Base-by-base conservation (phyloP, 2,329 filamentous ascomycete species). In the Diaporthe destruens region DNA sequence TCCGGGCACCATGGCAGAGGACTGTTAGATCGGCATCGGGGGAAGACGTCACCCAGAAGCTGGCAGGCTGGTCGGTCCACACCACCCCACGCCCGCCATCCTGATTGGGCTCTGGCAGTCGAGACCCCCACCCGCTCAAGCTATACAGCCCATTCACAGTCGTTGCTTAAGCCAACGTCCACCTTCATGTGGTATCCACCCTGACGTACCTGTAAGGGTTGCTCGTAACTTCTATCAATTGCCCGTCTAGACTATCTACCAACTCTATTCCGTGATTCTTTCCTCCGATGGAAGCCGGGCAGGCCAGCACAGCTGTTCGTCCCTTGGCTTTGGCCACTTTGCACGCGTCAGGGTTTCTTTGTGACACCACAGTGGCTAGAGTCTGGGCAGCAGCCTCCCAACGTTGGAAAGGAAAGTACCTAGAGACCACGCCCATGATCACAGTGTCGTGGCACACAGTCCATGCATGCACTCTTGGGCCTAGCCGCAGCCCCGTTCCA, bases 41-140 rank as follows among this genome's bases (percentile, higher is more conserved):
- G 20, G 18, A 49, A 66, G 61, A 66, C 61, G 61, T 66, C 61
- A 66, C 61, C 61, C 23, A 36, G 44, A 20, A 39, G 44, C 61
- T 51, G 20, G n/a, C 25, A 25, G 23, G 44, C 29, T 65, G n/a
- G 61, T 39, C 29, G 47, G 61, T 25, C 61, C 61, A 53, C 61
- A 36, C 14, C 32, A 65, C 51, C 61, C 61, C 61, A 44, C 44
- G 44, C 29, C 29, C 29, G 9, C 29, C 32, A 18, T 51, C 61
- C 61, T 39, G 51, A 65, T 65, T 65, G 61, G 44, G 61, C 39
- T 53, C 61, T 66, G 61, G 44, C 61, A 66, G 44, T 39, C 32
- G 32, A 47, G 11, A 20, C 44, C 61, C 61, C 61, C 61, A 53
- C 61, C 61, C 36, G 12, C 44, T 44, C 29, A 44, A 65, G 61